Evolutionary conservation across 352 stramenopile species (phyloP), one percentile per base, ranked within the genome.

Genomic region (Globisporangium okanoganense): DNA sequence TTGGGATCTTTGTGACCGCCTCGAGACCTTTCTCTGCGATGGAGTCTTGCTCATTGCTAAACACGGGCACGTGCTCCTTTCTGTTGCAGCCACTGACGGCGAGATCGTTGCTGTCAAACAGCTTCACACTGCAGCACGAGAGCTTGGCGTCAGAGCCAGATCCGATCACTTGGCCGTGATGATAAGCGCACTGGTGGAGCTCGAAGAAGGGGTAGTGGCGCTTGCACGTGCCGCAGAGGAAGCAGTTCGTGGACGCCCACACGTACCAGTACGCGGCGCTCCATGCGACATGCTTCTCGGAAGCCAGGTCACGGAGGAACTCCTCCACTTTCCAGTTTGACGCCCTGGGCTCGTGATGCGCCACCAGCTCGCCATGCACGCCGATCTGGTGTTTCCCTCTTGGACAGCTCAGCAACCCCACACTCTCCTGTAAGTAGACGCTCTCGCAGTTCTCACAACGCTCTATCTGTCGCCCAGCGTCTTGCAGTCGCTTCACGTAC

Each of bases 251-350:
- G 12, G 76, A 79, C 1, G 75, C 85, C 87, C 84, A 97, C 5
- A 96, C 49, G 49, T 85, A 82, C 88, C 90, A 97, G 56, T 94
- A 97, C 0, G 77, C 72, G 0, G 66, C 73, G 20, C 64, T 75
- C 87, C 86, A 97, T 3, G 68, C 71, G 43, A 87, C 72, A 1
- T 57, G 66, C 38, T 72, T 78, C 24, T 81, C 65, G 10, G 67
- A 62, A 5, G 72, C 64, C 2, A 86, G 57, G 1, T 77, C 72
- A 35, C 64, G 62, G 7, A 88, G 27, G 49, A 86, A 87, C 0
- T 69, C 51, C 4, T 87, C 72, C 0, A 79, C 14, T 25, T 74
- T 75, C 79, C 82, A 92, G 5, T 66, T 70, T 0, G 48, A 1
- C 29, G 48, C 1, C 47, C 75, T 81, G 1, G 71, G 53, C 52